Percentiles rank a stretch among this genome's conserved stretches.
These are phyloP conservation scores for Arthromyces matolae DNA, from an alignment of 768 basidiomycete species.

Conservation along the genomic window DNA sequence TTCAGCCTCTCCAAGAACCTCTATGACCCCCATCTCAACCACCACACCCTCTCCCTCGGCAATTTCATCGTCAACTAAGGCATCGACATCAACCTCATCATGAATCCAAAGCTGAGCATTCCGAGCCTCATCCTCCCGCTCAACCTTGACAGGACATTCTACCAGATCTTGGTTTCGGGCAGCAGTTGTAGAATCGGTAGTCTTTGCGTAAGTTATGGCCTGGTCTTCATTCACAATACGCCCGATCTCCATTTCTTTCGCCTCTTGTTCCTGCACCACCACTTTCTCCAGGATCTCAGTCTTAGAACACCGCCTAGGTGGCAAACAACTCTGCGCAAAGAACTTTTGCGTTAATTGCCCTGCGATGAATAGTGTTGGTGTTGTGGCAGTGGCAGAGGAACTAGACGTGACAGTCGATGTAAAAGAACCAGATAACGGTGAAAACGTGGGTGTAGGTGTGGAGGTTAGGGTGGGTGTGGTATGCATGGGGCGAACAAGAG, in stretches of 20 bases:
- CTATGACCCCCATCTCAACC: not conserved
- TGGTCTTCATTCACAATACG: no score
- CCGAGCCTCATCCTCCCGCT: not conserved
- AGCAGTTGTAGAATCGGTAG: no score
- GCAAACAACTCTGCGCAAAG: constrained; percentile 16
- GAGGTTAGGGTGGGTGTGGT: no score
- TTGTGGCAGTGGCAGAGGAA: not conserved
- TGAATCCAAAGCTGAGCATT: not conserved
- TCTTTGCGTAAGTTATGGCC: no score
- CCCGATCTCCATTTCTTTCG: not conserved
- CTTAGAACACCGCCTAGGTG: not conserved
- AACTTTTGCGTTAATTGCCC: constrained; percentile 12
- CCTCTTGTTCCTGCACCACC: not conserved
- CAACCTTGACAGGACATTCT: not conserved
- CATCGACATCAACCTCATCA: not conserved
- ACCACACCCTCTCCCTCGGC: not conserved
- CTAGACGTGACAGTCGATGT: no score
- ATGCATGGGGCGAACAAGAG: no score
- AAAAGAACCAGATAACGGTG: no score
- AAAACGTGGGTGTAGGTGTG: no score
- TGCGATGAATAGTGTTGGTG: not conserved
- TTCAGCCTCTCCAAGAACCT: not conserved
- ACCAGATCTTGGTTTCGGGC: not conserved
- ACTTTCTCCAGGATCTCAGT: not conserved
- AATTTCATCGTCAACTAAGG: not conserved